Evolutionary conservation across 257 asterid genomes (phyloP).

Genomic region (Nicotiana otophora): DNA sequence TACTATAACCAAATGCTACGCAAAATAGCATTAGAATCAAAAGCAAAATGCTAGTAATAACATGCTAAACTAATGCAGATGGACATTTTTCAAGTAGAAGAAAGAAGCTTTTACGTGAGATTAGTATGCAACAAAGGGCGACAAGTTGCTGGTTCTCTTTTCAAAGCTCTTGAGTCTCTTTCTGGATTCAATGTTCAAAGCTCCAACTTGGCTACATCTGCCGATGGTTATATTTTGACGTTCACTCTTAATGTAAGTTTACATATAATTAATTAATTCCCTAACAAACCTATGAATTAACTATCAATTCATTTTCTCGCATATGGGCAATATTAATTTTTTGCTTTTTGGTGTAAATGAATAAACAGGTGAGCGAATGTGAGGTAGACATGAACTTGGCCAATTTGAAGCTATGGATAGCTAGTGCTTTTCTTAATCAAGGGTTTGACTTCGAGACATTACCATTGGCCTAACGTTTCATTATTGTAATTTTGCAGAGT

Average conservation of each 20-base stretch:
- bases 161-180: constrained; percentile 57
- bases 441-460: constrained; percentile 61
- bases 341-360: background rate
- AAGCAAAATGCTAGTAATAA: background rate
- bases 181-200: constrained; percentile 35
- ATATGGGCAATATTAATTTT: background rate
- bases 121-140: constrained; percentile 38
- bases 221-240: constrained; percentile 46
- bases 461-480: background rate
- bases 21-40: background rate
- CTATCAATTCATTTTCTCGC: background rate
- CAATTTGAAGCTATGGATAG: constrained; percentile 62
- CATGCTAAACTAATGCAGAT: constrained; percentile 31
- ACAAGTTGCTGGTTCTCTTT: constrained; percentile 49
- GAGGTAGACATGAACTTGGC: constrained; percentile 41
- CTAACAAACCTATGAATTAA: background rate
- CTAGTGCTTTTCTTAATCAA: constrained; percentile 43
- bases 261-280: background rate
- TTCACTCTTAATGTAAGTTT: constrained; percentile 57
- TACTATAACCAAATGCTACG: background rate
- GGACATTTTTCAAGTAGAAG: constrained; percentile 56
- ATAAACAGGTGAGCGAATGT: constrained; percentile 43
- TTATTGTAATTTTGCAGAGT: background rate
- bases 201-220: constrained; percentile 46
- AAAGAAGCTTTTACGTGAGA: constrained; percentile 52